Evolutionary conservation across 148 eudicot species (phyloP).

Genomic region (Silene conica): DNA sequence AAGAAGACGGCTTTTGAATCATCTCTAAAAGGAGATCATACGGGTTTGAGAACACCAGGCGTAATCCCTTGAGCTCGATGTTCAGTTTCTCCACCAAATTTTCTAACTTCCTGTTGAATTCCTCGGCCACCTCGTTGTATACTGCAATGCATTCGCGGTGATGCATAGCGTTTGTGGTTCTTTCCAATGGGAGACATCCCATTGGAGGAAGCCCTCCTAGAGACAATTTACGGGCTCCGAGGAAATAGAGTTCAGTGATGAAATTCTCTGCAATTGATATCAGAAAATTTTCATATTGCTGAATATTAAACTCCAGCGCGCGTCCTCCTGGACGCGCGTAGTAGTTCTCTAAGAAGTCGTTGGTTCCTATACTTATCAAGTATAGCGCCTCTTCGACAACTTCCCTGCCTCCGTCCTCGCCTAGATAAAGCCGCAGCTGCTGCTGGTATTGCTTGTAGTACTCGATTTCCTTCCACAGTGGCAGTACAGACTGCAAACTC

Average conservation of each 20-base stretch:
- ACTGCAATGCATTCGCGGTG: conserved; percentile 36
- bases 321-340: conserved; percentile 34
- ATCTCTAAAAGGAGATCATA: conserved; percentile 44
- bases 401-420: conserved; percentile 32
- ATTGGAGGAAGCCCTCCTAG: conserved; percentile 39
- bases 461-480: conserved; percentile 51
- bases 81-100: conserved; percentile 39
- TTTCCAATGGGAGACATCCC: conserved; percentile 40
- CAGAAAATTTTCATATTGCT: conserved; percentile 39
- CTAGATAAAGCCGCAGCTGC: conserved; percentile 38
- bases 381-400: conserved; percentile 42
- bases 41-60: conserved; percentile 52
- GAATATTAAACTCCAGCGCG: conserved; percentile 27
- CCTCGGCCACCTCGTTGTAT: conserved; percentile 54
- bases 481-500: conserved; percentile 49
- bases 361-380: conserved; percentile 52
- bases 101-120: conserved; percentile 48
- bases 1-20: conserved; percentile 46
- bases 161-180: conserved; percentile 29
- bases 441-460: conserved; percentile 47
- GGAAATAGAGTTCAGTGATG: conserved; percentile 29
- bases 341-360: conserved; percentile 59
- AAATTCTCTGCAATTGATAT: conserved; percentile 34
- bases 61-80: conserved; percentile 38
- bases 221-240: conserved; percentile 44